Base-by-base conservation (phyloP, 1,139 yeast species). In the Geotrichum bryndzae region DNA sequence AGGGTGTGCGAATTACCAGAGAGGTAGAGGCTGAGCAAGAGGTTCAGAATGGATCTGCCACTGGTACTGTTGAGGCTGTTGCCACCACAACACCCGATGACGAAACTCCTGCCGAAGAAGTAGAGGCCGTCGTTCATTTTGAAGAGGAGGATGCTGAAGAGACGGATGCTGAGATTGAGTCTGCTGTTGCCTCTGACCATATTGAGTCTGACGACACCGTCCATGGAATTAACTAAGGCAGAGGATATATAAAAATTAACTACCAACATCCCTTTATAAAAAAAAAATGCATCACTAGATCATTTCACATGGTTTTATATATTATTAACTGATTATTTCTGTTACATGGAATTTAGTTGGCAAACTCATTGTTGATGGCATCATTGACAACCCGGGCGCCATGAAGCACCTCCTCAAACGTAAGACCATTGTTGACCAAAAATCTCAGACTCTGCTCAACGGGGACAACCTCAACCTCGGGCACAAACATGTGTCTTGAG, bases 381-480 rank as follows among this genome's bases (percentile, higher is more conserved):
- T 55, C 59, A 23, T 56, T 56, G 23, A 61, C 45, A n/a, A 46
- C 55, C 23, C 54, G 45, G 7, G 63, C 63, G 23, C 59, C 58
- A 46, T 52, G 52, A n/a, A 29, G n/a, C 23, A 52, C 38, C 53
- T 90, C 96, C n/a, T 76, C 74, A 46, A 72, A 72, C 1, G 82
- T 72, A 63, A 86, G 81, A 2, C 83, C 86, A 48, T 80, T 78
- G 68, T 84, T 87, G 58, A 88, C 74, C 67, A 82, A 79, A 15
- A 91, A 72, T 68, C 86, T 81, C 68, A 92, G 79, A 67, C 88
- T 87, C 35, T 68, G 96, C 58, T 83, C 81, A 54, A 89, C 80
- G 3, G 96, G 95, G 66, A 89, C 80, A 62, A 85, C 76, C 72
- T 92, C 97, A 69, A 87, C 96, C 67, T 84, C 86, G 62, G 86